phyloP scores from a whole-genome alignment of 345 rosid genomes.

The Rhizophora apiculata region DNA sequence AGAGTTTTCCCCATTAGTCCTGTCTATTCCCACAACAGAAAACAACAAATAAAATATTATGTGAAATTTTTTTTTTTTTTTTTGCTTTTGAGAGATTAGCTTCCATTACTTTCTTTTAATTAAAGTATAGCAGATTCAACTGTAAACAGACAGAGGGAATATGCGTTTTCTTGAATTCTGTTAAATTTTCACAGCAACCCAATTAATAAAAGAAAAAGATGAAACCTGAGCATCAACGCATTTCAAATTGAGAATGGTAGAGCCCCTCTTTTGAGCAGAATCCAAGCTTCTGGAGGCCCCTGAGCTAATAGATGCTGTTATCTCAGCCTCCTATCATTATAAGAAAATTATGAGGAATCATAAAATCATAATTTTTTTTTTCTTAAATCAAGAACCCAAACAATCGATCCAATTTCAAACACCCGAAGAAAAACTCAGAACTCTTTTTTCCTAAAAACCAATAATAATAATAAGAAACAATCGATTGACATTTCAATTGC shows the following conservation, averaged over 20 bases:
- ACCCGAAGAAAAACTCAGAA: no score
- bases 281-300: constrained; percentile 65
- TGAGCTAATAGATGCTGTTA: constrained; percentile 63
- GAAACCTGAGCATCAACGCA: constrained; percentile 73
- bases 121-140: no score
- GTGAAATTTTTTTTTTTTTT: no score
- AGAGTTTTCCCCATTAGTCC: constrained; percentile 90
- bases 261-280: constrained; percentile 67
- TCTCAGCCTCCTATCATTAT: constrained; percentile 60
- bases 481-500: background rate
- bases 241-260: constrained; percentile 69
- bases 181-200: background rate
- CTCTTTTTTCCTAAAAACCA: no score
- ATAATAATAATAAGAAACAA: no score
- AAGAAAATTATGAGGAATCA: no score
- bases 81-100: background rate
- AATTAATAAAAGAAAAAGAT: background rate
- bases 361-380: no score
- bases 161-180: no score
- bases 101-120: no score
- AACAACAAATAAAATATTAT: background rate
- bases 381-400: no score
- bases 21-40: constrained; percentile 33
- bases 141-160: no score
- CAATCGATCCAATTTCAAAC: no score